Percentiles rank a stretch among this genome's conserved stretches.
These are phyloP conservation scores for Alternaria brassicicola DNA, from an alignment of 2,329 filamentous ascomycete genomes.

Conservation along the genomic window DNA sequence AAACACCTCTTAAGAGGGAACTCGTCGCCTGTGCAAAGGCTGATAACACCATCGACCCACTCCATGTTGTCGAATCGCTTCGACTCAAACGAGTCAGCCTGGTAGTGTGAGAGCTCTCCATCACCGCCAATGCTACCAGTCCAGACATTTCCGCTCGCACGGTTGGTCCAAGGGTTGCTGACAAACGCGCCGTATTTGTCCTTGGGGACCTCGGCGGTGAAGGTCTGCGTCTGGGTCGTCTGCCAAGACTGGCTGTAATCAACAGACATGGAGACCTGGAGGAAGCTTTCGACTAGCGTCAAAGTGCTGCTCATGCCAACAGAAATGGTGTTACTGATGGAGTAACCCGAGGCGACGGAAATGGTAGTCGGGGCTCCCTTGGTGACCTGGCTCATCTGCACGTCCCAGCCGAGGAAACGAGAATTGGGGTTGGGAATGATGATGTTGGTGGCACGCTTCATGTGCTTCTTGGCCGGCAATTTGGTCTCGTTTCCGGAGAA, in stretches of 20 bases:
- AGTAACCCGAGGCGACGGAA: constrained; percentile 46
- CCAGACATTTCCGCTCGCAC: constrained; percentile 45
- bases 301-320: constrained; percentile 27
- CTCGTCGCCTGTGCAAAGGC: constrained; percentile 45
- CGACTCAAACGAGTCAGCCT: constrained; percentile 45
- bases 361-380: constrained; percentile 37
- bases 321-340: constrained; percentile 41
- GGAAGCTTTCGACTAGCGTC: constrained; percentile 34
- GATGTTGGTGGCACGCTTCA: constrained; percentile 23
- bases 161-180: constrained; percentile 47
- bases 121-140: constrained; percentile 44
- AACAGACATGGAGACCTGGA: constrained; percentile 32
- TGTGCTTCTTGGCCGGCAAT: background rate
- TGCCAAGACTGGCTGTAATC: constrained; percentile 44
- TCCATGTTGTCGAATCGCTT: constrained; percentile 42
- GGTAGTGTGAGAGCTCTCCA: constrained; percentile 33
- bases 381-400: constrained; percentile 47
- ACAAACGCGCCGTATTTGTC: constrained; percentile 51
- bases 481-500: constrained; percentile 14
- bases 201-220: constrained; percentile 42
- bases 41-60: constrained; percentile 52
- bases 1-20: constrained; percentile 50
- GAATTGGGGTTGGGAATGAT: constrained; percentile 28
- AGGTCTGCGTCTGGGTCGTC: constrained; percentile 38
- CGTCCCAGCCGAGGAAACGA: constrained; percentile 51